A percentile compares a stretch with the other conserved stretches of the same genome.
Conservation (phyloP, 345 rosid species). For the Lumnitzera littorea region DNA sequence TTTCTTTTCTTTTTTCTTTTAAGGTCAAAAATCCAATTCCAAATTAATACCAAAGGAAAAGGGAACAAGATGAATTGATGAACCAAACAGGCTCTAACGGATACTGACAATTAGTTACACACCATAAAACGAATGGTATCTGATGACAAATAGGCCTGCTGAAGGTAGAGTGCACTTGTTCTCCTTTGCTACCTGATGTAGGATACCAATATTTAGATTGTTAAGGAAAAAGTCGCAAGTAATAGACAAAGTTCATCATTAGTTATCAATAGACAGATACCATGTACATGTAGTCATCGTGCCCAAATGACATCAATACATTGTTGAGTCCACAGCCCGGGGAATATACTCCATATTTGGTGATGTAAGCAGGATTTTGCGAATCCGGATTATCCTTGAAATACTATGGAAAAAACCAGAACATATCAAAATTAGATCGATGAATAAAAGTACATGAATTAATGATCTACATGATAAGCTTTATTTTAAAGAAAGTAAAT, state of each 20-base stretch:
- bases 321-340: constrained; percentile 52
- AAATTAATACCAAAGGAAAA: too few species aligned
- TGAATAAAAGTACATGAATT: too few species aligned
- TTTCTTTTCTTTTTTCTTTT: too few species aligned
- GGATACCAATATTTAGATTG: not conserved
- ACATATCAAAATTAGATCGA: not conserved
- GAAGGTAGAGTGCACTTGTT: constrained; percentile 49
- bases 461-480: too few species aligned
- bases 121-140: constrained; percentile 67
- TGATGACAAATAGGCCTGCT: constrained; percentile 47
- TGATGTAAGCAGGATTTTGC: constrained; percentile 37
- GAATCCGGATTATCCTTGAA: constrained; percentile 55
- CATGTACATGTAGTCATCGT: constrained; percentile 66
- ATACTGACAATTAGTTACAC: not conserved
- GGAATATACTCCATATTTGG: constrained; percentile 39
- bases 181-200: constrained; percentile 38
- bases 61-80: too few species aligned
- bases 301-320: constrained; percentile 60
- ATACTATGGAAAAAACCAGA: constrained; percentile 19
- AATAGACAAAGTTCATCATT: not conserved
- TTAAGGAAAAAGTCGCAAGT: not conserved
- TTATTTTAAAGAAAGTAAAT: not conserved
- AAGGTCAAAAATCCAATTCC: too few species aligned
- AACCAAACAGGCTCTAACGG: not conserved
- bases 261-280: constrained; percentile 10